phyloP scores from a whole-genome alignment of 208 protist species.

The Porcisia deanei region DNA sequence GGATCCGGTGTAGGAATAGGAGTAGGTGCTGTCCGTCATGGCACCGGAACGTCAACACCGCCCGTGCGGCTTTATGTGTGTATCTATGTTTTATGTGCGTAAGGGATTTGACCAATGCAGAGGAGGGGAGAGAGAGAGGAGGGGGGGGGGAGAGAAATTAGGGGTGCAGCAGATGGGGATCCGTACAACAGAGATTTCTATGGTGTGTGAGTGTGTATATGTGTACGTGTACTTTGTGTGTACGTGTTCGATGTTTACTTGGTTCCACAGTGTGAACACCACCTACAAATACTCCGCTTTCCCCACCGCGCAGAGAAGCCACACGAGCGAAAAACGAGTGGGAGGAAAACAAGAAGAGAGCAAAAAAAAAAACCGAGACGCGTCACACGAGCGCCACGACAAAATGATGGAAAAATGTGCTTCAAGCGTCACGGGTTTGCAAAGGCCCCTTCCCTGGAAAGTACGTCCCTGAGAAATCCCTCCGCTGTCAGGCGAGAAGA shows the following conservation, averaged over 20 bases:
- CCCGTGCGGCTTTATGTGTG: neutral
- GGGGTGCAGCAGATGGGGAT: neutral
- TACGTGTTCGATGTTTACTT: neutral
- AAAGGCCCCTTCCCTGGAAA: too few relatives aligned
- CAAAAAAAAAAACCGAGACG: too few relatives aligned
- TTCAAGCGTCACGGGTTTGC: too few relatives aligned
- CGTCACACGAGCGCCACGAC: too few relatives aligned
- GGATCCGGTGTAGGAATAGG: constrained; percentile 41
- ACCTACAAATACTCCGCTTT: neutral
- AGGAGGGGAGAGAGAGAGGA: neutral
- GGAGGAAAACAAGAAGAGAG: too few relatives aligned
- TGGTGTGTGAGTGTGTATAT: constrained; percentile 1
- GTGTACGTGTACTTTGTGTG: neutral
- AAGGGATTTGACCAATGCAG: neutral
- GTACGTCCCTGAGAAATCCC: too few relatives aligned
- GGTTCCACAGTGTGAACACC: neutral
- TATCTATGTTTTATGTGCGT: neutral
- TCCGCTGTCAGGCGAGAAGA: too few relatives aligned
- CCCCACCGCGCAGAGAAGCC: too few relatives aligned
- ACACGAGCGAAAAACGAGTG: too few relatives aligned
- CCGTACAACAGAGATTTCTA: neutral
- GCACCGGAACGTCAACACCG: neutral
- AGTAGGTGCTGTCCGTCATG: constrained; percentile 40
- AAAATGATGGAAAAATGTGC: too few relatives aligned
- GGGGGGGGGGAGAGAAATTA: neutral